A percentile compares a stretch with the other conserved stretches of the same genome.
Evolutionary conservation across 805 yeast species (phyloP).

Genomic region (Brettanomyces anomalus): DNA sequence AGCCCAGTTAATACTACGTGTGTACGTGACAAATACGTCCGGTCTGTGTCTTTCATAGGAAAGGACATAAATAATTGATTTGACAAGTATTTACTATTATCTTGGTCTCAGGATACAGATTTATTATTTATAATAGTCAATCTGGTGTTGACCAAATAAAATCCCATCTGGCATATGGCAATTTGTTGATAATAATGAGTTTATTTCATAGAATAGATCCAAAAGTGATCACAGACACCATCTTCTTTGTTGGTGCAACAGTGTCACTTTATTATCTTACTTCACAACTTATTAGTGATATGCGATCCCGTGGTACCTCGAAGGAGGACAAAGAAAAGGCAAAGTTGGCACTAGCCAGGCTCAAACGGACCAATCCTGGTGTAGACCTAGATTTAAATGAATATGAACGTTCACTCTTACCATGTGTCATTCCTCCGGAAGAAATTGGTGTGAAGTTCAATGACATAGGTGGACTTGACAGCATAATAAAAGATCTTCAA

Average conservation of each 20-base stretch:
- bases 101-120: too few relatives aligned
- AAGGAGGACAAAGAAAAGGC: slow-evolving; percentile 57
- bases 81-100: too few relatives aligned
- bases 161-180: too few relatives aligned
- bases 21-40: too few relatives aligned
- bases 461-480: slow-evolving; percentile 86
- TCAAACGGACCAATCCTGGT: slow-evolving; percentile 53
- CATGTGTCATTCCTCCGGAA: slow-evolving; percentile 73
- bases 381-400: slow-evolving; percentile 45
- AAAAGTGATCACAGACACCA: slow-evolving; percentile 22
- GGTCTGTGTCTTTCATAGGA: too few relatives aligned
- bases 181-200: slow-evolving; percentile 2
- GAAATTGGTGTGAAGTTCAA: slow-evolving; percentile 70
- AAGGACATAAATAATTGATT: too few relatives aligned
- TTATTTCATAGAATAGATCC: slow-evolving; percentile 18
- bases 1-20: too few relatives aligned
- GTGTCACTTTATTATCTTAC: slow-evolving; percentile 41
- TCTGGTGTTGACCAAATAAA: too few relatives aligned
- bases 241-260: slow-evolving; percentile 35
- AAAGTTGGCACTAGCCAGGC: slow-evolving; percentile 43
- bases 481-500: slow-evolving; percentile 71
- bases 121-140: too few relatives aligned
- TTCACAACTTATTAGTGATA: slow-evolving; percentile 19
- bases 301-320: slow-evolving; percentile 33
- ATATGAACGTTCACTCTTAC: slow-evolving; percentile 72